Evolutionary conservation across 306 rosid genomes (phyloP).

Genomic region (Acacia crassicarpa): DNA sequence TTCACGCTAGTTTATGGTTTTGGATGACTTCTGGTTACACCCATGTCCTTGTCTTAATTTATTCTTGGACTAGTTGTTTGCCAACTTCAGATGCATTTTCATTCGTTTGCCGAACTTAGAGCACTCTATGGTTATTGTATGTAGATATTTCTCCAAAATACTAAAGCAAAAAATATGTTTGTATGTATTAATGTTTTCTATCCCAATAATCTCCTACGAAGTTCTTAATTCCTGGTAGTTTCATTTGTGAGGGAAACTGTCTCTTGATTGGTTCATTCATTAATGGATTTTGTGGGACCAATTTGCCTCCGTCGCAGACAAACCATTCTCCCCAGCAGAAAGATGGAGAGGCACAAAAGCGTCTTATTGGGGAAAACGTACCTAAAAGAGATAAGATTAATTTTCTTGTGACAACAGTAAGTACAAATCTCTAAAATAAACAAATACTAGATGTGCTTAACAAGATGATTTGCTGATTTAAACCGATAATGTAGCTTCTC

Average conservation of each 20-base stretch:
- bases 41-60: background rate
- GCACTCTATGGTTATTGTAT: background rate
- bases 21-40: background rate
- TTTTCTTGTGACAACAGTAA: conserved; percentile 43
- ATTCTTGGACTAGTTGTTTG: background rate
- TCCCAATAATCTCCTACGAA: background rate
- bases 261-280: background rate
- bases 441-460: background rate
- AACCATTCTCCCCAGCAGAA: conserved; percentile 3
- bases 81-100: background rate
- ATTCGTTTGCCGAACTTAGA: background rate
- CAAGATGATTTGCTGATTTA: conserved; percentile 11
- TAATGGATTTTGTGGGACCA: background rate
- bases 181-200: background rate
- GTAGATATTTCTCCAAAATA: background rate
- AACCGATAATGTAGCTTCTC: conserved; percentile 57
- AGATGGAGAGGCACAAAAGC: conserved; percentile 8
- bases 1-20: background rate
- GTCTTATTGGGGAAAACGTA: conserved; percentile 41
- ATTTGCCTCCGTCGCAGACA: conserved; percentile 24
- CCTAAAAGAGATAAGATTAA: conserved; percentile 40
- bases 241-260: background rate
- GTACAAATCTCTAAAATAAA: background rate
- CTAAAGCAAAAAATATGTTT: background rate
- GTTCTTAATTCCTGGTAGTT: background rate